Evolutionary conservation across 2,329 filamentous ascomycete species (phyloP), one percentile per base, ranked within the genome.

Genomic region (Beauveria sp.): DNA sequence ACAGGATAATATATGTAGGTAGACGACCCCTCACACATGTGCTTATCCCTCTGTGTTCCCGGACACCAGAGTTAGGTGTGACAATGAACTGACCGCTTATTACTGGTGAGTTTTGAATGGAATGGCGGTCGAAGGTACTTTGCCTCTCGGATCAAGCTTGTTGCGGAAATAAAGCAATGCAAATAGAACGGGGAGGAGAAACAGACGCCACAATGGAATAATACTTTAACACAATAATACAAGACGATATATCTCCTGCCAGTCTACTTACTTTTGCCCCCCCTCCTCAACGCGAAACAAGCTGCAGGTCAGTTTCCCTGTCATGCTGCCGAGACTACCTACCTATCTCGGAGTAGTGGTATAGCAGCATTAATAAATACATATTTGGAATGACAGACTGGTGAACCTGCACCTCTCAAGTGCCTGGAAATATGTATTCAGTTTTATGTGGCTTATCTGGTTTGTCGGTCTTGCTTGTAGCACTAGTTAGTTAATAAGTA

Each of bases 271-370:
- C 9, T 50, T 16, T 20, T 47, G 49, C 57, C 57, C 57, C 57
- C 52, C 57, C 40, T 43, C 38, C 49, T 22, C 16, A 40, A 53
- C 42, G 18, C 50, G 58, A 60, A 60, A 60, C 58, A 47, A 22
- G 40, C 47, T 40, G 58, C 58, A 54, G 45, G 58, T 40, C 40
- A 54, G 22, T 45, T 52, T 52, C 57, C n/a, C 57, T 34, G 38
- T 51, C 56, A 52, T 22, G 40, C 24, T 43, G 16, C 18, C 24
- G 22, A 28, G 46, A 28, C 46, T n/a, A 38, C 20, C 34, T 38
- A 38, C 34, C 34, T 30, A 28, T 45, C 45, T n/a, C 22, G 22
- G 24, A 40, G 9, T 40, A 24, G 16, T 9, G 12, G 12, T 38
- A 47, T 1, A 38, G 34, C 34, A 16, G 34, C 34, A 38, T 38